Evolutionary conservation across 2,329 filamentous ascomycete species (phyloP).

Genomic region (Rasamsonia emersonii): DNA sequence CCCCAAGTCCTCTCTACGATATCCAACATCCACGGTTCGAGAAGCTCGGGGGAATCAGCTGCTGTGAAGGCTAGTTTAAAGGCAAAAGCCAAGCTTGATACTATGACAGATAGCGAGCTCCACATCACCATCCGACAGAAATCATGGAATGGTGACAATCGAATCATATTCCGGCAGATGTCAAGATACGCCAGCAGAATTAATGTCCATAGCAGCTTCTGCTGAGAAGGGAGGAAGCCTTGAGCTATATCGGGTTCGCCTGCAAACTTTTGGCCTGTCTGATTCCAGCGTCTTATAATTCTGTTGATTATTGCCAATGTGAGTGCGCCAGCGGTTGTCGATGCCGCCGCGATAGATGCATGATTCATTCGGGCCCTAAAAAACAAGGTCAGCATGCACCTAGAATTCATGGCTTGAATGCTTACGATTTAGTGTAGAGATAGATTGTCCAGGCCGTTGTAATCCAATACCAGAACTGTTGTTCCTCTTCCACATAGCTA

Average conservation of each 20-base stretch:
- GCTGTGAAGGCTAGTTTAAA: conserved; percentile 89
- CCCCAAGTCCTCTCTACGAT: conserved; percentile 29
- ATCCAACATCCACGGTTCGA: conserved; percentile 34
- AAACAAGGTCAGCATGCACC: conserved; percentile 1
- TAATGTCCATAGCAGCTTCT: conserved; percentile 63
- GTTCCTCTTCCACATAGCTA: conserved; percentile 96
- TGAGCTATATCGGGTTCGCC: conserved; percentile 83
- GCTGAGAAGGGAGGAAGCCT: conserved; percentile 55
- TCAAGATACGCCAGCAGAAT: conserved; percentile 62
- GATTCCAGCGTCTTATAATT: conserved; percentile 76
- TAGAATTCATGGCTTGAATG: not conserved
- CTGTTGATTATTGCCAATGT: conserved; percentile 55
- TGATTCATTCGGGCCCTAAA: not conserved
- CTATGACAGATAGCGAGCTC: conserved; percentile 26
- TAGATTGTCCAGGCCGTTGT: conserved; percentile 43
- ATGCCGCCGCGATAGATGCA: not conserved
- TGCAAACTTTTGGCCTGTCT: conserved; percentile 92
- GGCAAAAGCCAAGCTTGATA: conserved; percentile 53
- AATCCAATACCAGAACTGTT: conserved; percentile 97
- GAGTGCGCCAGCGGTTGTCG: conserved; percentile 19
- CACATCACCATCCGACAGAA: conserved; percentile 15
- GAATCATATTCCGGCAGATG: conserved; percentile 39
- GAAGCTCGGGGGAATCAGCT: conserved; percentile 78
- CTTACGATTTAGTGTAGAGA: conserved; percentile 34
- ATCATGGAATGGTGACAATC: conserved; percentile 17